Base-by-base conservation (phyloP, 2,329 filamentous ascomycete species). In the Pseudogymnoascus sp. region DNA sequence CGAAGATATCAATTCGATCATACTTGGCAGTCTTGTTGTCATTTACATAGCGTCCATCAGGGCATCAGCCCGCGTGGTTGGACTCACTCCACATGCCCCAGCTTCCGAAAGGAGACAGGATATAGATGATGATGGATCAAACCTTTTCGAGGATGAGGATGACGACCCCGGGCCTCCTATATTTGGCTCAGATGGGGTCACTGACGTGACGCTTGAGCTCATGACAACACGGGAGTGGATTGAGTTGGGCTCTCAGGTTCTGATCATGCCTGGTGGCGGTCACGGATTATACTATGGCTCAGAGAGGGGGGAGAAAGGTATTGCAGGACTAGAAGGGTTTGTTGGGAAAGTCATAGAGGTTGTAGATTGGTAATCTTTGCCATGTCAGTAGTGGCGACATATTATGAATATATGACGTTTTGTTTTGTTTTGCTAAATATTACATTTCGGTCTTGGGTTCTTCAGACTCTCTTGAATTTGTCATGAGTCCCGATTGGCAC, bases 21-120 rank as follows among this genome's bases (percentile, higher is more conserved):
- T 82, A 0, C 77, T 86, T 0, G 89, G 90, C 1, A 87, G 83
- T 42, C 79, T 88, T 35, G 86, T 93, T 4, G 92, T 96, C 31
- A 84, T 93, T 0, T 97, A 97, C 71, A 85, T 93, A 42, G 91
- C 91, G 16, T 97, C 92, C 71, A 87, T 97, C 13, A 84, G 93
- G 7, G 89, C 92, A 1, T 86, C 89, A 0, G 93, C 91, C 0
- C 87, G 88, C 65, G 84, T 97, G 1, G 73, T 89, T 26, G 82
- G 82, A 33, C 80, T 78, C 72, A 33, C 69, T 31, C 67, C 65
- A n/a, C 68, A 70, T 66, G 65, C 68, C 63, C 42, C 65, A 38
- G 64, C 64, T 44, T 64, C 72, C 26, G 70, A 68, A 62, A 67
- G 68, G 33, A 66, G 64, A 6, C 69, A 69, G 8, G 68, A 69